Base-by-base conservation (phyloP, 495 filamentous ascomycete genomes). In the Tuber umbilicatum region DNA sequence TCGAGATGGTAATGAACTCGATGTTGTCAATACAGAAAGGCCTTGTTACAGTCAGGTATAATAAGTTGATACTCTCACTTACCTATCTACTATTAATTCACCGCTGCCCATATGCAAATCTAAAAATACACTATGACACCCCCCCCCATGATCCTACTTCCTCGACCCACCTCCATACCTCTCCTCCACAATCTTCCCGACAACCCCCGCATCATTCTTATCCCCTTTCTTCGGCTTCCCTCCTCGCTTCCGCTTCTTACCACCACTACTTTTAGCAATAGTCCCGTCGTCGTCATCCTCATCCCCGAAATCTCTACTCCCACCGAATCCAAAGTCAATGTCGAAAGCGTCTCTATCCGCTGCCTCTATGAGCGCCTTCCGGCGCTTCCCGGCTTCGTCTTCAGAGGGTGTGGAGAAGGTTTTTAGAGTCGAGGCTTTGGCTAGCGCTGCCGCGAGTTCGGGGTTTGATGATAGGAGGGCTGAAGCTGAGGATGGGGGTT, bases 271-370 rank as follows among this genome's bases (percentile, higher is more conserved):
- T 39, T 70, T 74, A 17, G 42, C 74, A 41, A 76, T 50, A 23
- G 70, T 75, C 10, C 75, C 81, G 40, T 82, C 81, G 38, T 82
- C 81, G 10, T 80, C 78, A 40, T 82, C 81, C 68, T 82, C 81
- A 67, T 82, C 81, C 1, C 76, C 81, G 70, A 80, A 82, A 71
- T 82, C 81, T 37, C 93, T 88, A 77, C 90, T 93, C 23, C 90
- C 91, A 10, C 96, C 95, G 81, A 99, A 98, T 43, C 93, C 95
- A 83, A 97, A 86, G 79, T 99, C 95, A 85, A 99, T 88, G 84
- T 99, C 95, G 67, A 94, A 92, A 17, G 92, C 89, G 84, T 99
- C 95, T 67, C 94, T 88, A 76, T 91, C 91, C 67, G 90, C 88
- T 68, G 89, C 87, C 77, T 92, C 88, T 16, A 97, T 84, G 85